Evolutionary conservation across 1,139 yeast genomes (phyloP).

Genomic region (Starmera stellimalicola): DNA sequence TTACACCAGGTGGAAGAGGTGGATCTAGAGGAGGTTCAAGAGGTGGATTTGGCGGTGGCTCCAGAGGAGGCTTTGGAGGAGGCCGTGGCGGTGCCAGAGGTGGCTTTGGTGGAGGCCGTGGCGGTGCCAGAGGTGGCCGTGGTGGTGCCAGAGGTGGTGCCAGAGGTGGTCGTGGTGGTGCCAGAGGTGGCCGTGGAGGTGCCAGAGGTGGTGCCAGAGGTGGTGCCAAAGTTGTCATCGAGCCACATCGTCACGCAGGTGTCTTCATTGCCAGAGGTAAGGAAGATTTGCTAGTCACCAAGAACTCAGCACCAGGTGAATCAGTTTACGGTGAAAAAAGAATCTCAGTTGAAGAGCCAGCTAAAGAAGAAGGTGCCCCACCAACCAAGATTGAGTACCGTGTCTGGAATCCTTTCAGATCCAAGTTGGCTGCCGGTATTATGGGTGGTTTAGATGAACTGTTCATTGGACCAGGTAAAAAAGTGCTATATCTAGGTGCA

Average conservation of each 20-base stretch:
- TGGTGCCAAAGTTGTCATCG: constrained; percentile 96
- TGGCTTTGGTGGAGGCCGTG: constrained; percentile 58
- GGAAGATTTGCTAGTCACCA: constrained; percentile 95
- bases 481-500: constrained; percentile 96
- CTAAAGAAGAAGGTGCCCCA: constrained; percentile 76
- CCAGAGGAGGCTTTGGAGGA: constrained; percentile 48
- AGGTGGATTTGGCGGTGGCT: constrained; percentile 32
- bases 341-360: constrained; percentile 85
- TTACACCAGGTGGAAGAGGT: constrained; percentile 38
- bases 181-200: constrained; percentile 76
- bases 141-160: constrained; percentile 58
- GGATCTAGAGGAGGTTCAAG: constrained; percentile 29
- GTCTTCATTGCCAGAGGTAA: constrained; percentile 99
- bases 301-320: constrained; percentile 97
- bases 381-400: constrained; percentile 96
- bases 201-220: constrained; percentile 71
- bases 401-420: constrained; percentile 99
- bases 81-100: constrained; percentile 44
- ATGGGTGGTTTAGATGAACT: constrained; percentile 99
- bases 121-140: constrained; percentile 51
- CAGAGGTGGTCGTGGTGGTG: constrained; percentile 66
- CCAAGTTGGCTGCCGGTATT: constrained; percentile 99
- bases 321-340: constrained; percentile 98
- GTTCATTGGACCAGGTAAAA: constrained; percentile 96
- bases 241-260: constrained; percentile 97